Evolutionary conservation across 2,329 filamentous ascomycete species (phyloP).

Genomic region (Cytospora paraplurivora): DNA sequence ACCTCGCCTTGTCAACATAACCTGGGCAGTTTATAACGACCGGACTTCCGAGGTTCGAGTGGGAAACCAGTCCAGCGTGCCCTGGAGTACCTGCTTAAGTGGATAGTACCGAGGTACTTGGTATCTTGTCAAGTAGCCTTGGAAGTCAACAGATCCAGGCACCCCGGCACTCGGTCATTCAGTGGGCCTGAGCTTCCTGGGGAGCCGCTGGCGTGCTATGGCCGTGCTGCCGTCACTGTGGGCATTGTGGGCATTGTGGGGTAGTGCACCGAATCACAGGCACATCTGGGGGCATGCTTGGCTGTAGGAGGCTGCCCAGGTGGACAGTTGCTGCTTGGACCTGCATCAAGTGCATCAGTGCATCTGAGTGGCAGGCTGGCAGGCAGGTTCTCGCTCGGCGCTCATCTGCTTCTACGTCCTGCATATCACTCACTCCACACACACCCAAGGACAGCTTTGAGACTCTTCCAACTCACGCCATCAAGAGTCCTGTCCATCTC

Average conservation of each 20-base stretch:
- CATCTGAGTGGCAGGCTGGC: not conserved
- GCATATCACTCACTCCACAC: not conserved
- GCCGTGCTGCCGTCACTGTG: not conserved
- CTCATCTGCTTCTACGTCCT: not conserved
- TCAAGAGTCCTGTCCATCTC: constrained; percentile 23
- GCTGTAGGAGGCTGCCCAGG: not conserved
- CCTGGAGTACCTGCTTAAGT: no score
- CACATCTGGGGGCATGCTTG: not conserved
- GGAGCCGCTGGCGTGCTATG: not conserved
- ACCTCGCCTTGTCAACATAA: not conserved
- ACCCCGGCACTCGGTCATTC: not conserved
- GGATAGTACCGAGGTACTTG: not conserved
- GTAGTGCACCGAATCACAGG: not conserved
- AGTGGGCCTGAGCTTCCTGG: not conserved
- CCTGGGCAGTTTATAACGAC: no score
- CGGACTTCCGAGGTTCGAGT: not conserved
- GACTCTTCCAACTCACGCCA: constrained; percentile 6
- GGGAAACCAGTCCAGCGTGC: no score
- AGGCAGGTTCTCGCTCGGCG: not conserved
- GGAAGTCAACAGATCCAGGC: not conserved
- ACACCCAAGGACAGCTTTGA: constrained; percentile 2
- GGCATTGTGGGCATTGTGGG: not conserved
- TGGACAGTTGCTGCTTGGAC: not conserved
- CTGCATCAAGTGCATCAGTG: not conserved
- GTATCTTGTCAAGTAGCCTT: not conserved